Percentiles rank a stretch among this genome's conserved stretches.
Evolutionary conservation across 345 rosid genomes (phyloP).

Genomic region (Erucastrum elatum): DNA sequence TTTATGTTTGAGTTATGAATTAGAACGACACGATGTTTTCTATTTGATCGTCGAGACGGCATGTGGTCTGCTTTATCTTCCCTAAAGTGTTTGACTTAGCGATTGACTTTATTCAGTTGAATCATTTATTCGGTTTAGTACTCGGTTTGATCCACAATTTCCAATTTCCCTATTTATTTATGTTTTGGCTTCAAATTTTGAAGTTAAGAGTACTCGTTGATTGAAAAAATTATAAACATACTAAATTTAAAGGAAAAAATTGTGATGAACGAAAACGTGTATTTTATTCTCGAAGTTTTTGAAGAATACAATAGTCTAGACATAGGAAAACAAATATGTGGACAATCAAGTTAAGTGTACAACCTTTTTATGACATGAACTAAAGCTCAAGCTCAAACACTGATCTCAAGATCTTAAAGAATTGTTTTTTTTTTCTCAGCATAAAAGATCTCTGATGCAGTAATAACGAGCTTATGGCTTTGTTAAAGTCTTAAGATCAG

Average conservation of each 20-base stretch:
- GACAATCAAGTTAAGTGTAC: not conserved
- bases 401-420: no score
- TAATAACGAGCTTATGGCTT: not conserved
- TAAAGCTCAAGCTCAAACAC: not conserved
- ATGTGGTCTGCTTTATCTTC: not conserved
- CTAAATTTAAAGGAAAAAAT: not conserved
- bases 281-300: not conserved
- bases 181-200: no score
- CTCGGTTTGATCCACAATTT: no score
- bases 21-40: slow-evolving; percentile 27
- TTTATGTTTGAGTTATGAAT: not conserved
- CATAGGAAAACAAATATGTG: not conserved
- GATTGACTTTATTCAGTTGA: not conserved
- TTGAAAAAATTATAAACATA: not conserved
- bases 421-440: not conserved
- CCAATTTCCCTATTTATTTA: no score
- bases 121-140: not conserved
- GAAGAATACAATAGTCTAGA: not conserved
- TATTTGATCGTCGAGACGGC: not conserved
- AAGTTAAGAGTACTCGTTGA: no score
- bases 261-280: no score
- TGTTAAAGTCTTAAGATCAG: slow-evolving; percentile 48
- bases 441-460: not conserved
- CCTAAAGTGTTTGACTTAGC: no score
- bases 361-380: not conserved